Percentiles rank a stretch among this genome's conserved stretches.
Evolutionary conservation across 2,329 filamentous ascomycete species (phyloP).

Genomic region (Neopestalotiopsis sp.): DNA sequence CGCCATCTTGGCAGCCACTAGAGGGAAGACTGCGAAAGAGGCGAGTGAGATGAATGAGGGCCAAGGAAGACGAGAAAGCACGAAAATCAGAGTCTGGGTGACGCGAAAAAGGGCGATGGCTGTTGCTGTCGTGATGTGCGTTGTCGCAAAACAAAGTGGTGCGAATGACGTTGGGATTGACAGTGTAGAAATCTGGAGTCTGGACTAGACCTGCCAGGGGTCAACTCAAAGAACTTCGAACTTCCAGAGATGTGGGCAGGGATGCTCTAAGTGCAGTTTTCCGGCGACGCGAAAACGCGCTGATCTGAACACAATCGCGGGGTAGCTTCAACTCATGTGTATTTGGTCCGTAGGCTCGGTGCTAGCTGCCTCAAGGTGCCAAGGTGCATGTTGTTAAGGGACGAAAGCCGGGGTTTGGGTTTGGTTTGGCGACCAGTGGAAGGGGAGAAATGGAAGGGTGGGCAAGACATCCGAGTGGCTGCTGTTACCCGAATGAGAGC

Average conservation of each 20-base stretch:
- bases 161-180: neutral
- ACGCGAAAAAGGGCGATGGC: neutral
- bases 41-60: neutral
- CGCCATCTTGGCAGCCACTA: constrained; percentile 26
- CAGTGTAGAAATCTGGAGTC: neutral
- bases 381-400: too few species aligned
- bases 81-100: neutral
- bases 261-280: neutral
- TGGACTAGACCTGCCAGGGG: neutral
- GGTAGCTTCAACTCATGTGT: neutral
- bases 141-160: neutral
- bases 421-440: neutral
- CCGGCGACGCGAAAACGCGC: neutral
- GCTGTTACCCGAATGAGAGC: neutral
- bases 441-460: neutral
- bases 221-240: too few species aligned
- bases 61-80: neutral
- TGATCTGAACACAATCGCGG: constrained; percentile 1
- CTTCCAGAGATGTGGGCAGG: neutral
- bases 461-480: neutral
- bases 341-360: neutral
- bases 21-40: neutral
- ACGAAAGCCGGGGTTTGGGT: too few species aligned
- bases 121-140: too few species aligned
- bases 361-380: neutral